Conservation (phyloP, 257 asterid species). For the Prunella vulgaris region DNA sequence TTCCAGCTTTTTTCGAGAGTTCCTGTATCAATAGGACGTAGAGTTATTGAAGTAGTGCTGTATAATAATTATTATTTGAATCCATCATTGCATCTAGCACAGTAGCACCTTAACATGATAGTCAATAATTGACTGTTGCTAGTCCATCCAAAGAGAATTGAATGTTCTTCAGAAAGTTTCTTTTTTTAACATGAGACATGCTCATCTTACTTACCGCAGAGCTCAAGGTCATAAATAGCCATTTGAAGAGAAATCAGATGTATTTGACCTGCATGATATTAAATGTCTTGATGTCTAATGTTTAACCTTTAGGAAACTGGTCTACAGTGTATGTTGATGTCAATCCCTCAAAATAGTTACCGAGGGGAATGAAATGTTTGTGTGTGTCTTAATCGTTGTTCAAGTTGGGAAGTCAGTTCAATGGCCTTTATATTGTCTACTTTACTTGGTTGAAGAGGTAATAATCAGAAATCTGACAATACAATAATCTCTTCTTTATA, state of each 20-base stretch:
- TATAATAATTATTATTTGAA: background rate
- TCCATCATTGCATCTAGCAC: background rate
- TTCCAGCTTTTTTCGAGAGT: background rate
- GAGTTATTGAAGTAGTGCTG: constrained; percentile 1
- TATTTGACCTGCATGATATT: background rate
- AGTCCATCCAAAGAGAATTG: too few relatives aligned
- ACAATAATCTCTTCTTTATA: constrained; percentile 32
- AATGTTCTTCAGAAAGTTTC: too few relatives aligned
- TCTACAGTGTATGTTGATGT: too few relatives aligned
- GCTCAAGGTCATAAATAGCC: background rate
- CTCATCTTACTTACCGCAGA: background rate
- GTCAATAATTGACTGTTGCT: background rate
- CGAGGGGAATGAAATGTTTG: too few relatives aligned
- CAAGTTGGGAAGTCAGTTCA: background rate
- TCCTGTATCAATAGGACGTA: background rate
- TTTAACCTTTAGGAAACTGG: background rate
- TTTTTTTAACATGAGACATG: too few relatives aligned
- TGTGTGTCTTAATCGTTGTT: background rate
- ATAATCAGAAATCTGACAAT: constrained; percentile 17
- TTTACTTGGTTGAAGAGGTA: constrained; percentile 9
- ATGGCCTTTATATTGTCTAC: constrained; percentile 5
- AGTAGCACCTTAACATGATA: constrained; percentile 5
- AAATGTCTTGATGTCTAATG: background rate
- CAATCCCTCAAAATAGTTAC: too few relatives aligned
- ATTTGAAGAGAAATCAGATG: background rate